phyloP scores from a whole-genome alignment of 192 early-diverging fungal genomes.

The Entomortierella lignicola region DNA sequence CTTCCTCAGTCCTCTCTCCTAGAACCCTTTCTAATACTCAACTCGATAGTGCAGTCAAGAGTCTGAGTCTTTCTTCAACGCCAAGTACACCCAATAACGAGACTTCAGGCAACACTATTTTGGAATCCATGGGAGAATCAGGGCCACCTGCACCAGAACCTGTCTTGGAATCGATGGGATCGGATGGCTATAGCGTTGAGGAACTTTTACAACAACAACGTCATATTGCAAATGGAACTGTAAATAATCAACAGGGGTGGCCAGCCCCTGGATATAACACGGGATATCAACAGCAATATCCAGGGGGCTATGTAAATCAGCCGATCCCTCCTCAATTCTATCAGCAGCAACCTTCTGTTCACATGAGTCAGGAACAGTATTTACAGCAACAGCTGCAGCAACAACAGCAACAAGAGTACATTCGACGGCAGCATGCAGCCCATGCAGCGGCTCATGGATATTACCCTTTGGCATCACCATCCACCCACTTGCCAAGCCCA shows the following conservation, averaged over 20 bases:
- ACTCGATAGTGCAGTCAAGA: constrained; percentile 33
- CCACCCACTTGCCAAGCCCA: too few relatives aligned
- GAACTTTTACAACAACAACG: background rate
- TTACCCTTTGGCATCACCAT: background rate
- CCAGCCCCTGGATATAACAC: constrained; percentile 18
- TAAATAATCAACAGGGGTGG: constrained; percentile 17
- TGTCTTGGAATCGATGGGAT: constrained; percentile 52
- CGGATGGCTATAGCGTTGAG: constrained; percentile 16
- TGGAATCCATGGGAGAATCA: constrained; percentile 49
- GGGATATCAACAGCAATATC: constrained; percentile 15
- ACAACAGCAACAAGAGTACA: constrained; percentile 37
- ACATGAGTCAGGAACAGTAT: constrained; percentile 46
- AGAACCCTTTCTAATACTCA: constrained; percentile 4
- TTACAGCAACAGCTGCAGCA: constrained; percentile 38
- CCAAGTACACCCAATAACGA: background rate
- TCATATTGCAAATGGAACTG: background rate
- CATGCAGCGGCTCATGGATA: constrained; percentile 45
- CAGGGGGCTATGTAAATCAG: constrained; percentile 10
- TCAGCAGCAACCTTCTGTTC: constrained; percentile 11
- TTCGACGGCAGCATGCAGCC: constrained; percentile 31
- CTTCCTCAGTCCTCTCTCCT: constrained; percentile 11
- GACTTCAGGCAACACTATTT: constrained; percentile 20
- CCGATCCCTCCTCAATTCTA: constrained; percentile 15
- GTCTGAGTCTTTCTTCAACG: constrained; percentile 18
- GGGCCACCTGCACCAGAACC: background rate